Conservation (phyloP, 352 stramenopile genomes). For the Phytophthora tentaculata region DNA sequence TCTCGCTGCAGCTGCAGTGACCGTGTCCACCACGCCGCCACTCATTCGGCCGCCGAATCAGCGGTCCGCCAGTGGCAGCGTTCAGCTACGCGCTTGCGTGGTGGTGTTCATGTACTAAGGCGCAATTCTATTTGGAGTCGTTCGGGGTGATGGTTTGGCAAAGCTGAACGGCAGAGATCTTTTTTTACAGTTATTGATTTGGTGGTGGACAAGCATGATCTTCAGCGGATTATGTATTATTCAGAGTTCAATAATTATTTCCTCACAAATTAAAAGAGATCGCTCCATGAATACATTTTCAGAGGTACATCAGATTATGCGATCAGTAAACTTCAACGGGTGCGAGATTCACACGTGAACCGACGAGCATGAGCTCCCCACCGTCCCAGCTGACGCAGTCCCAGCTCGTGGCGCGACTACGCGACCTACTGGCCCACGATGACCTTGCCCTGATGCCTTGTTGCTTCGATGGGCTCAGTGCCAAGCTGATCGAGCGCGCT, state of each 20-base stretch:
- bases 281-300: background rate
- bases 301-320: background rate
- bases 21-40: background rate
- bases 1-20: slow-evolving; percentile 10
- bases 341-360: background rate
- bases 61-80: too few species aligned
- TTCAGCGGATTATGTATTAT: background rate
- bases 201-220: too few species aligned
- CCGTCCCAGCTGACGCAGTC: slow-evolving; percentile 40
- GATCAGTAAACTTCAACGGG: background rate
- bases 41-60: too few species aligned
- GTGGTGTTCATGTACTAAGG: too few species aligned
- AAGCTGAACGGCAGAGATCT: too few species aligned
- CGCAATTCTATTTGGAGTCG: too few species aligned
- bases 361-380: background rate
- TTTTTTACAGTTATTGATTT: too few species aligned
- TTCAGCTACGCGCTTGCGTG: too few species aligned
- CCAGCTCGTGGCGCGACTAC: slow-evolving; percentile 52
- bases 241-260: background rate
- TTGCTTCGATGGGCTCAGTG: slow-evolving; percentile 92
- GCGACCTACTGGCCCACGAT: slow-evolving; percentile 57
- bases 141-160: too few species aligned
- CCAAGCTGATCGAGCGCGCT: slow-evolving; percentile 87
- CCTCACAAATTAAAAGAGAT: background rate
- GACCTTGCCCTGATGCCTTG: slow-evolving; percentile 86